These are phyloP conservation scores for Bombardia bombarda DNA, from an alignment of 495 filamentous ascomycete species.

Conservation along the genomic window DNA sequence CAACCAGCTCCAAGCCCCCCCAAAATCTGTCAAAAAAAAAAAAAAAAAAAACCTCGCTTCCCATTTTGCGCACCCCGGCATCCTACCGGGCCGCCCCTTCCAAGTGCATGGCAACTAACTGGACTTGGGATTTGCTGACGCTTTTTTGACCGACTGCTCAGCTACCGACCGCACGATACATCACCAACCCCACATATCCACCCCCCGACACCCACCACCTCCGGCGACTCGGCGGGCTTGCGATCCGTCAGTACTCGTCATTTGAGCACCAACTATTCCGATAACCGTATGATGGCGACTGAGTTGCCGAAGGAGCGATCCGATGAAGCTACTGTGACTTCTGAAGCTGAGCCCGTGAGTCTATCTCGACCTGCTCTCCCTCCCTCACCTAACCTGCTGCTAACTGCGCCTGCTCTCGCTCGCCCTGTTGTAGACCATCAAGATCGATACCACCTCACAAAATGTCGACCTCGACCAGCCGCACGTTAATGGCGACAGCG, in stretches of 20 bases:
- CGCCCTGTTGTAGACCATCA: conserved; percentile 20
- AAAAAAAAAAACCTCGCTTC: too few relatives aligned
- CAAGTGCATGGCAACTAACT: too few relatives aligned
- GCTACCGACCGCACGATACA: conserved; percentile 1
- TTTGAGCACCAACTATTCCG: conserved; percentile 12
- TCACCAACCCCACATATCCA: background rate
- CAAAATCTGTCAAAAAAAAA: too few relatives aligned
- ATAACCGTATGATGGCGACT: conserved; percentile 51
- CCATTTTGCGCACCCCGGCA: conserved; percentile 13
- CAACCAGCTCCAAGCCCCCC: background rate
- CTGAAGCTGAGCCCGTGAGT: conserved; percentile 41
- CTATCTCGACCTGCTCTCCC: conserved; percentile 1
- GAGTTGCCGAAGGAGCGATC: conserved; percentile 43
- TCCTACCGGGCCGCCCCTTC: too few relatives aligned
- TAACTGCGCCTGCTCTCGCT: background rate
- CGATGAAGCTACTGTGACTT: conserved; percentile 42
- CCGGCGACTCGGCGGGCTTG: conserved; percentile 13
- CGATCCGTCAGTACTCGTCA: conserved; percentile 9
- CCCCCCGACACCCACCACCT: conserved; percentile 4
- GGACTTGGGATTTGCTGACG: too few relatives aligned
- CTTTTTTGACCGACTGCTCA: too few relatives aligned
- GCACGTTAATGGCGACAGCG: conserved; percentile 35
- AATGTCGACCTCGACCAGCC: conserved; percentile 34
- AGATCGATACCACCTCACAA: conserved; percentile 27
- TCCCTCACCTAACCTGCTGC: background rate